Evolutionary conservation across 805 yeast genomes (phyloP).

Genomic region (Ogataea minuta): DNA sequence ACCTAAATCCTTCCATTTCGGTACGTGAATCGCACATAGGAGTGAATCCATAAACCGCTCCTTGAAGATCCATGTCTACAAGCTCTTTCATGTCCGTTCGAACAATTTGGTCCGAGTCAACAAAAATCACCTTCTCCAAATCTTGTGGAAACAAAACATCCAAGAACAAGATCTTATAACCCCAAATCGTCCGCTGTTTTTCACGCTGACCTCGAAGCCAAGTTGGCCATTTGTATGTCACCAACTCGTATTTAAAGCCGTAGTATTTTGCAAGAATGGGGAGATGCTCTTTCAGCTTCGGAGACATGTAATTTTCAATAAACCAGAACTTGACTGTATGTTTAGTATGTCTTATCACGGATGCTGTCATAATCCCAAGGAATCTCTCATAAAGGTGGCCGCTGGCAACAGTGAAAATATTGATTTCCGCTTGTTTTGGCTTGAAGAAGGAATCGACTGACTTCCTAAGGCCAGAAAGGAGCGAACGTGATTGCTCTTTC

Average conservation of each 20-base stretch:
- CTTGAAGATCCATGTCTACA: constrained; percentile 64
- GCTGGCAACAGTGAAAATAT: constrained; percentile 79
- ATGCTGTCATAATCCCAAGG: constrained; percentile 73
- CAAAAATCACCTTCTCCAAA: constrained; percentile 72
- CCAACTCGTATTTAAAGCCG: constrained; percentile 68
- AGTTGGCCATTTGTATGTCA: constrained; percentile 90
- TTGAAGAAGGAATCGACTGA: constrained; percentile 2
- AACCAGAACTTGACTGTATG: constrained; percentile 81
- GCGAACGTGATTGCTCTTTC: neutral
- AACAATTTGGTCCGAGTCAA: constrained; percentile 83
- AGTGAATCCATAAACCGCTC: constrained; percentile 82
- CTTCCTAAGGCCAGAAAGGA: neutral
- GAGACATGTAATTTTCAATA: constrained; percentile 76
- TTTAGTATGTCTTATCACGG: constrained; percentile 65
- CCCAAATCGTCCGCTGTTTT: constrained; percentile 80
- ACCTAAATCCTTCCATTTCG: constrained; percentile 82
- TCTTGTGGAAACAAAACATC: constrained; percentile 85
- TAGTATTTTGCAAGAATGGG: constrained; percentile 56
- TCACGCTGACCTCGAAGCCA: constrained; percentile 83
- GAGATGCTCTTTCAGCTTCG: constrained; percentile 59
- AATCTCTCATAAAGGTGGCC: constrained; percentile 79
- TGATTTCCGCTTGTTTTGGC: constrained; percentile 56
- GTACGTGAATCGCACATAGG: constrained; percentile 82
- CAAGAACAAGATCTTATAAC: constrained; percentile 79
- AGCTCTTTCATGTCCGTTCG: constrained; percentile 72